Base-by-base conservation (phyloP, 2,329 filamentous ascomycete genomes). In the Zasmidium citrigriseum region DNA sequence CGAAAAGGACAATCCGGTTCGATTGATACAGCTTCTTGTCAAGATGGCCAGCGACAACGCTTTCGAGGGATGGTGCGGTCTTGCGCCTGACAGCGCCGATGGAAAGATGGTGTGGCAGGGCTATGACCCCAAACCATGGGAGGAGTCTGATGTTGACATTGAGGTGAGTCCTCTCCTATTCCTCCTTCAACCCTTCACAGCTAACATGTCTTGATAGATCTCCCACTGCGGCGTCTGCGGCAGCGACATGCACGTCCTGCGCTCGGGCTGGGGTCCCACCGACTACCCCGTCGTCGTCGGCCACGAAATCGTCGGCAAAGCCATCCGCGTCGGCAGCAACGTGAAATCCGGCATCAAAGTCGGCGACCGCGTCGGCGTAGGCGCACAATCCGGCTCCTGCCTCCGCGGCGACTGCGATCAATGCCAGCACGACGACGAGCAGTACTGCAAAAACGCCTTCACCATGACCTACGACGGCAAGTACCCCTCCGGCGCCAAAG, bases 11-110 rank as follows among this genome's bases (percentile, higher is more conserved):
- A 51, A 57, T 52, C 54, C 54, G 1, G 48, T 52, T 20, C 52
- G 44, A 7, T 38, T 41, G 41, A 53, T 52, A 52, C 46, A 24
- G 53, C 27, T 49, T 18, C 27, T 46, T 12, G 51, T 38, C 25
- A 58, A 25, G 34, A 66, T 64, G 62, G 59, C 59, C 14, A 54
- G 51, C 38, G 74, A 80, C 64, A 79, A 80, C 69, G 79, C 78
- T 55, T 86, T 85, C 68, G 77, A 83, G 69, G 83, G 83, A 67
- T 85, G 83, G 83, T 75, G 84, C 62, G 83, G 79, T 66, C 77
- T 80, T 48, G 78, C 80, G 70, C 63, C 75, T 27, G 72, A 74
- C 58, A 73, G 81, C 14, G 79, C 73, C 24, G 70, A 83, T 54
- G 83, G 83, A 55, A 82, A 83, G 57, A 81, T 84, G 77, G 76